Percentiles rank a stretch among this genome's conserved stretches.
phyloP scores from a whole-genome alignment of 2,329 filamentous ascomycete species.

The Zopfia rhizophila region DNA sequence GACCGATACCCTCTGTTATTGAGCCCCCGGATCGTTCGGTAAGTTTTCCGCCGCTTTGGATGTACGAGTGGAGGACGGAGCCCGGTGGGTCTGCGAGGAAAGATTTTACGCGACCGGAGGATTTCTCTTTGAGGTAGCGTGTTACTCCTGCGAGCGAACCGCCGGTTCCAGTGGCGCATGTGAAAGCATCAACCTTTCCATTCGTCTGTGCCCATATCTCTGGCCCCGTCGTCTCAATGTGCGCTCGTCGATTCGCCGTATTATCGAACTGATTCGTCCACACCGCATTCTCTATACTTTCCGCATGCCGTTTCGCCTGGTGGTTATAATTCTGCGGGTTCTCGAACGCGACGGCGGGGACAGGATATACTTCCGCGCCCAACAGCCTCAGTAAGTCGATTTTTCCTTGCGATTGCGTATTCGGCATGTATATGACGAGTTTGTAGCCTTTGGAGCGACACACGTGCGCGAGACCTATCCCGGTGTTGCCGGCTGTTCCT shows the following conservation, averaged over 20 bases:
- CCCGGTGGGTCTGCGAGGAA: conserved; percentile 95
- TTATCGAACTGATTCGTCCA: conserved; percentile 99
- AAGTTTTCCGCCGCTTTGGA: conserved; percentile 84
- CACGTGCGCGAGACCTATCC: conserved; percentile 96
- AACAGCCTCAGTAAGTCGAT: conserved; percentile 91
- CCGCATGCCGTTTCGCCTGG: conserved; percentile 91
- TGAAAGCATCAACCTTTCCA: conserved; percentile 91
- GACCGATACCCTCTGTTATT: conserved; percentile 98
- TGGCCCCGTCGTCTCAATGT: conserved; percentile 95
- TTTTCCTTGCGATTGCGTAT: conserved; percentile 98
- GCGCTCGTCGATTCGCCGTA: conserved; percentile 88
- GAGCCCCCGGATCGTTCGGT: conserved; percentile 83
- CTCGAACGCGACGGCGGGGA: conserved; percentile 94
- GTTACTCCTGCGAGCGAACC: conserved; percentile 92
- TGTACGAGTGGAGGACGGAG: conserved; percentile 91
- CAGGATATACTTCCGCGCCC: conserved; percentile 94
- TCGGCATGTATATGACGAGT: conserved; percentile 99
- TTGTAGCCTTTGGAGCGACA: conserved; percentile 92
- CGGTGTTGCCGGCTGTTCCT: conserved; percentile 96
- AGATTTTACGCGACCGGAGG: conserved; percentile 80
- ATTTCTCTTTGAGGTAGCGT: conserved; percentile 85
- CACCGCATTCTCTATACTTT: conserved; percentile 83
- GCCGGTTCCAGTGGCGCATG: conserved; percentile 91
- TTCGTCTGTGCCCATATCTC: conserved; percentile 95
- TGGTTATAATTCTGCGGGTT: conserved; percentile 98